These are phyloP conservation scores for Fusarium tanahbumbuense DNA, from an alignment of 2,329 filamentous ascomycete species.

Conservation along the genomic window DNA sequence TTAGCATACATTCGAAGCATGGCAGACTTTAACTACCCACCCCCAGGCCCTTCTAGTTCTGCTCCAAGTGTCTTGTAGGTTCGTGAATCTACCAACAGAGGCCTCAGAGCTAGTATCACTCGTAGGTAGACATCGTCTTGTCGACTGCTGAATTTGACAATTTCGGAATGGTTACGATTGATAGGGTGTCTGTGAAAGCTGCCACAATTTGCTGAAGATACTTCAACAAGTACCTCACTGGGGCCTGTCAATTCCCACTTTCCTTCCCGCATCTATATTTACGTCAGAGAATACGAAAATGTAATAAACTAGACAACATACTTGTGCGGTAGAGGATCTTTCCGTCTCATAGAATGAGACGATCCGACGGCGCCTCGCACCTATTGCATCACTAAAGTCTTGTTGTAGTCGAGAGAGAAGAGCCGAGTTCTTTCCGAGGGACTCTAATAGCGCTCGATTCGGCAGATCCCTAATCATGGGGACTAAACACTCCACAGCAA, in stretches of 20 bases:
- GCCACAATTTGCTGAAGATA: neutral
- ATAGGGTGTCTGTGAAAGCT: neutral
- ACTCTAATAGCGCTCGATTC: neutral
- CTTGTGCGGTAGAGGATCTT: neutral
- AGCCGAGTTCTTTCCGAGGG: neutral
- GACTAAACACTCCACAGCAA: neutral
- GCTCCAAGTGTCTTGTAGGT: no score
- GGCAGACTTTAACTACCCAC: no score
- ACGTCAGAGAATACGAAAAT: no score
- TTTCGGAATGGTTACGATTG: neutral
- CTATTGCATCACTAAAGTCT: rapidly evolving
- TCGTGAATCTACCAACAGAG: no score
- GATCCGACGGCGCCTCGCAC: rapidly evolving
- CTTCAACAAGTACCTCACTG: neutral
- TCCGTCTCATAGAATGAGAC: conserved; percentile 4
- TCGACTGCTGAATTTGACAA: neutral
- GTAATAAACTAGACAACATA: no score
- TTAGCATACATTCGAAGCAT: no score
- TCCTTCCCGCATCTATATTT: no score
- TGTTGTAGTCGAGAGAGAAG: neutral
- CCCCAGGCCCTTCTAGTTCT: no score
- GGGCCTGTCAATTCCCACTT: neutral
- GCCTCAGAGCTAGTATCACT: rapidly evolving
- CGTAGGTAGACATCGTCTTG: neutral
- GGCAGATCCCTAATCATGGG: neutral